Base-by-base conservation (phyloP, 441 rosid species). In the Erysimum pusillum region DNA sequence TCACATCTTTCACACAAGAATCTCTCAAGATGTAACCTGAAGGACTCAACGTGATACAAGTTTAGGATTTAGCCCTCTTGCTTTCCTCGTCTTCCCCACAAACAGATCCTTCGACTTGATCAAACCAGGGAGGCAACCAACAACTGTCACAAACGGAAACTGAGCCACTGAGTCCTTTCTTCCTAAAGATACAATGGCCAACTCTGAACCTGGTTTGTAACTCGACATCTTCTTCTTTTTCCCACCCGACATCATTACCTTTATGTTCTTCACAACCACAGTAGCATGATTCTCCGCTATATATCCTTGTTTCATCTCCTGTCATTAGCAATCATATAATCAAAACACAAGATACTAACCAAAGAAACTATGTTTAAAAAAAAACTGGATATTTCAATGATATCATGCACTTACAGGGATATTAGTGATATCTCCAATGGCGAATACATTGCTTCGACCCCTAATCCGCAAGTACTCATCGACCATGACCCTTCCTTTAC, bases 221-320 rank as follows among this genome's bases (percentile, higher is more conserved):
- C 57, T 62, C 4, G 78, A 76, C 93, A 92, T 73, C 82, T 85
- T 92, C 76, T 71, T 78, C 76, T 83, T 91, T 25, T 79, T 83
- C 10, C 83, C 85, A 61, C 86, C 85, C 0, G 67, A 76, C 89
- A 91, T 83, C 86, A 91, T 48, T 20, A 80, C 18, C 83, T 88
- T 91, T 82, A 94, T 51, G 85, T 94, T 94, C 83, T 83, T 84
- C n/a, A 85, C 92, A 70, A 73, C 85, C 67, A 90, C 78, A 46
- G 5, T 57, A 54, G 94, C 96, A 77, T 92, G 99, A 38, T 17
- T 80, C 45, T 86, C 88, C 2, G 99, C 98, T 66, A 85, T 62
- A 69, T 89, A 91, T 44, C 97, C 99, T 80, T 91, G 97, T 59
- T 94, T 94, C 63, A 85, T 81, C 84, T 94, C 99, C 98, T 94